Evolutionary conservation across 352 stramenopile genomes (phyloP), one percentile per base, ranked within the genome.

Genomic region (Globisporangium mamillatum): DNA sequence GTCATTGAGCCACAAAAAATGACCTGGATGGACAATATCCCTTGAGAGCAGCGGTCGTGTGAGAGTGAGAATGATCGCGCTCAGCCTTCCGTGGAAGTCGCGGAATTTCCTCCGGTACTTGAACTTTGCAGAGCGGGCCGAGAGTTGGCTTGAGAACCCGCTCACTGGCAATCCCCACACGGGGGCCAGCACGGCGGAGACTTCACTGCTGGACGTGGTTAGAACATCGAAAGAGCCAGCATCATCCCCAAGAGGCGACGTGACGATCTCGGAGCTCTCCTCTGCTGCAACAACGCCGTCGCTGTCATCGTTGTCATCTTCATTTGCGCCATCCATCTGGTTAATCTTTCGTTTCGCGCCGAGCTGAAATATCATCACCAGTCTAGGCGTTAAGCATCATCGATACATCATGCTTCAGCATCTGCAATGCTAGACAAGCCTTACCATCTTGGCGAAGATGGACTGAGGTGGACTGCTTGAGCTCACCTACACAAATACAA

Each of bases 61-160:
- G 60, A 82, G 80, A 41, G 80, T 88, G 57, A 88, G 54, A 5
- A 88, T 67, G 54, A 84, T 79, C 1, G 68, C 64, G 14, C 74
- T 66, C 10, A 88, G 44, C 6, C 77, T 48, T 16, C 80, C 80
- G 60, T 66, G 38, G 52, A 84, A 86, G 14, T 78, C 76, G 48
- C 65, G 75, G 24, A 67, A 73, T 32, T 74, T 73, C 6, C 69
- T 69, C 34, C 73, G 76, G 56, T 80, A 75, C 41, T 56, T 41
- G 46, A 88, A 88, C 58, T 74, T 78, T 22, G 74, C 74, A 53
- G 76, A 85, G 44, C 72, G 68, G 1, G 78, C 78, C 54, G 78
- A 72, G 64, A 88, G 38, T 34, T 88, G 79, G 20, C 80, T 65
- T 8, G 79, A 76, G 48, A 88, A 69, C 6, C 76, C 69, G 34